Percentiles rank a stretch among this genome's conserved stretches.
Conservation (phyloP, 176 grass and related monocot species). For the Ampelocalamus luodianensis region DNA sequence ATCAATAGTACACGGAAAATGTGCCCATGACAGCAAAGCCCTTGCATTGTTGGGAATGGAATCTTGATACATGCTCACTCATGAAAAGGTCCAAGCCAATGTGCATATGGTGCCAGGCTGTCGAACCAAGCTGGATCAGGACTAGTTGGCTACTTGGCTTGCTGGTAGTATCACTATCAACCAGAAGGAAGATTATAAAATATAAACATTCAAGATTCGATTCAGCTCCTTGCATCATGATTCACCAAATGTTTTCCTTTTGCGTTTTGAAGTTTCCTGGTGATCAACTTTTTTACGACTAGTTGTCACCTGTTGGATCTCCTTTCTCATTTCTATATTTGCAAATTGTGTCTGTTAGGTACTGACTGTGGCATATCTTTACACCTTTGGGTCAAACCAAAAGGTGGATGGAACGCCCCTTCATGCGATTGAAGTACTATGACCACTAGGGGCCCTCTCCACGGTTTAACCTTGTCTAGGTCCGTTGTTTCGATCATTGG, state of each 20-base stretch:
- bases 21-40: neutral
- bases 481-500: neutral
- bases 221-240: neutral
- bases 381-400: slow-evolving; percentile 14
- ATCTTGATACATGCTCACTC: neutral
- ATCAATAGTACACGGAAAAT: neutral
- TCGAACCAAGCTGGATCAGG: neutral
- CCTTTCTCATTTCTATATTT: neutral
- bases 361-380: neutral
- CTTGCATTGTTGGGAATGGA: neutral
- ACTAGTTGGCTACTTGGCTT: neutral
- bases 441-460: neutral
- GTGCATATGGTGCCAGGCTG: slow-evolving; percentile 8
- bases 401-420: slow-evolving; percentile 22
- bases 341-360: slow-evolving; percentile 10
- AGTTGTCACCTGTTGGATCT: neutral
- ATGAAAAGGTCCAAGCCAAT: neutral
- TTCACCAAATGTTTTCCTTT: neutral
- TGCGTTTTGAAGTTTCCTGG: too few relatives aligned
- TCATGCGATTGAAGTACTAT: neutral
- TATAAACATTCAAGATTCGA: neutral
- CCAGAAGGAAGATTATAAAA: too few relatives aligned
- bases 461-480: neutral
- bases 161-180: neutral
- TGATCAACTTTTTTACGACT: neutral